These are phyloP conservation scores for Echeveria elegans DNA, from an alignment of 164 flowering plant species.

Conservation along the genomic window DNA sequence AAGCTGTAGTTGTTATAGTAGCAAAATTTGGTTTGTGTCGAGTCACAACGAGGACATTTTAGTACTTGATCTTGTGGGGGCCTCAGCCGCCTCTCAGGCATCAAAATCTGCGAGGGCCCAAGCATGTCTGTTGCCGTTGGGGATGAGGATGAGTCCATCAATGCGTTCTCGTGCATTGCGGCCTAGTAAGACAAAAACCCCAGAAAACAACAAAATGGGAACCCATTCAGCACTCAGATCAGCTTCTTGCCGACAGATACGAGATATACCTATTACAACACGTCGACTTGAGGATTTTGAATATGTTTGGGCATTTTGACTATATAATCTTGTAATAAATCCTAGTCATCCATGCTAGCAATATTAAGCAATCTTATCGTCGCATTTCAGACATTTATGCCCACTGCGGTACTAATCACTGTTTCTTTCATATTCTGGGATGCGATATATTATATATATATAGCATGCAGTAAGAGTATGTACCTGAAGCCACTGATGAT, in stretches of 20 bases:
- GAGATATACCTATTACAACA: too few relatives aligned
- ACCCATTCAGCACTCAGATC: not conserved
- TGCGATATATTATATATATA: too few relatives aligned
- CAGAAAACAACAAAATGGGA: not conserved
- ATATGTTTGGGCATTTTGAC: too few relatives aligned
- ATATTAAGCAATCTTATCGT: too few relatives aligned
- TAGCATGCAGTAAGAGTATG: not conserved
- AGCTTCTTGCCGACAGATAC: not conserved
- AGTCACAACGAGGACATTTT: conserved; percentile 8
- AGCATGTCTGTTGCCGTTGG: conserved; percentile 8
- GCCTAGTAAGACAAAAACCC: conserved; percentile 3
- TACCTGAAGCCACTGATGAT: conserved; percentile 76
- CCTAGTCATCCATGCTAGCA: too few relatives aligned
- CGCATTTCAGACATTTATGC: too few relatives aligned
- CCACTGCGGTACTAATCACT: too few relatives aligned
- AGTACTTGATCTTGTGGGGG: conserved; percentile 6
- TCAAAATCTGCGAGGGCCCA: not conserved
- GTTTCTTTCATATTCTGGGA: too few relatives aligned
- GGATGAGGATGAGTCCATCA: conserved; percentile 8
- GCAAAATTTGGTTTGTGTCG: conserved; percentile 9
- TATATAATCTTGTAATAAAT: too few relatives aligned
- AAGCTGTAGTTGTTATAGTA: conserved; percentile 12
- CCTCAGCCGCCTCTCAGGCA: conserved; percentile 6
- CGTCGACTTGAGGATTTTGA: not conserved
- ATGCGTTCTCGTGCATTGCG: conserved; percentile 8